Evolutionary conservation across 352 stramenopile genomes (phyloP), one percentile per base, ranked within the genome.

Genomic region (Thalassiosira oceanica): DNA sequence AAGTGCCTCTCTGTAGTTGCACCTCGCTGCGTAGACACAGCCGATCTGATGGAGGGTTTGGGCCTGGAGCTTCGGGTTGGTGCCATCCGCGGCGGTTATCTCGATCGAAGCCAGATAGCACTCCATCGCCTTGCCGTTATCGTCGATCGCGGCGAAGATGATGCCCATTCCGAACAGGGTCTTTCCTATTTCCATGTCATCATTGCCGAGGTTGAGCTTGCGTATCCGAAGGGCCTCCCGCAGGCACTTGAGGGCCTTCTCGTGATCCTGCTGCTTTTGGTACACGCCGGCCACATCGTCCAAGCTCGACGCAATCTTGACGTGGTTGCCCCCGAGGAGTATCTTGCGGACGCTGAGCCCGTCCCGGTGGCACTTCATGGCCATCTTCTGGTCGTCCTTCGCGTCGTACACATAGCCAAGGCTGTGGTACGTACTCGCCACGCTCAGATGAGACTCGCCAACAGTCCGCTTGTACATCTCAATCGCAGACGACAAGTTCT

Each of bases 11-110:
- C 48, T 50, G 24, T 83, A 85, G n/a, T 78, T 46, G 23, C 62
- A 53, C 21, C 66, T 55, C 37, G 57, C 48, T 20, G 65, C 77
- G 56, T 72, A 44, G 5, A 85, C 24, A 29, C 55, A 78, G 42
- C 77, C 77, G 52, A 85, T 80, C 55, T 85, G 76, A 77, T 85
- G 77, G 18, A 83, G 45, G n/a, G 77, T 80, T 55, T 85, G 76
- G 11, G 76, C 76, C 29, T 80, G 61, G 13, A 80, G 57, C 24
- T 80, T 74, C 28, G 76, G 49, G 37, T 80, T 54, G 63, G 41
- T 76, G 45, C 66, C 60, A 41, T 52, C 16, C 13, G 26, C 10
- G 21, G 42, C 49, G 33, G 55, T 60, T 23, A 85, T 85, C 11
- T 76, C 45, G 1, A 74, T 31, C 8, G 76, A 73, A 27, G 50